Conservation (phyloP, 2,329 filamentous ascomycete genomes). For the Monosporascus cannonballus region DNA sequence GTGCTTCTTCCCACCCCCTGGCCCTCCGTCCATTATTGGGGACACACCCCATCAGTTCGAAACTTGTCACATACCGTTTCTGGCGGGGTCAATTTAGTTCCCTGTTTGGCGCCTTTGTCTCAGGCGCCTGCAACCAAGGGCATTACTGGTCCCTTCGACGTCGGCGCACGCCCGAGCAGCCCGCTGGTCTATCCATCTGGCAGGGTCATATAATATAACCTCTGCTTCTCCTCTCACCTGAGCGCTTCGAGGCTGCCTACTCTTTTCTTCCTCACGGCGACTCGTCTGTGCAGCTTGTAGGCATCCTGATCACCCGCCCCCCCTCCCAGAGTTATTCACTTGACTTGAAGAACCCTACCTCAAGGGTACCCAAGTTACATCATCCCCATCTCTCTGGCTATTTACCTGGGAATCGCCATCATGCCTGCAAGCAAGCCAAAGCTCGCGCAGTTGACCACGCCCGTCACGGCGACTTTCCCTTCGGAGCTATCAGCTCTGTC, state of each 20-base stretch:
- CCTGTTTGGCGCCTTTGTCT: slow-evolving; percentile 27
- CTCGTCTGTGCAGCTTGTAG: slow-evolving; percentile 32
- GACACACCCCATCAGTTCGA: slow-evolving; percentile 18
- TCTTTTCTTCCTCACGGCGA: slow-evolving; percentile 25
- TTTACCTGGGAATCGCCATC: slow-evolving; percentile 21
- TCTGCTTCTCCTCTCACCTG: slow-evolving; percentile 17
- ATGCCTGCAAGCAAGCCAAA: slow-evolving; percentile 52
- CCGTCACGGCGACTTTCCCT: slow-evolving; percentile 56
- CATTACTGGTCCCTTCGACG: slow-evolving; percentile 7
- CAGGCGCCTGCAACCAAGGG: slow-evolving; percentile 16
- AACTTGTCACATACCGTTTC: slow-evolving; percentile 23
- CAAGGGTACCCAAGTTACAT: slow-evolving; percentile 10
- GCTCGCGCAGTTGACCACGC: slow-evolving; percentile 57
- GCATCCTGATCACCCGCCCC: slow-evolving; percentile 18
- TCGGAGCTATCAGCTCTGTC: slow-evolving; percentile 56
- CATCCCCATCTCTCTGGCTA: slow-evolving; percentile 3
- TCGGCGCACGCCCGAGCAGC: background rate
- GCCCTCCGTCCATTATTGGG: slow-evolving; percentile 7
- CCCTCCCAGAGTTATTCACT: slow-evolving; percentile 35
- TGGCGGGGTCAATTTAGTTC: slow-evolving; percentile 19
- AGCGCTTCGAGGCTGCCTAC: slow-evolving; percentile 29
- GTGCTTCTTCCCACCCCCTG: background rate
- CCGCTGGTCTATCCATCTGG: slow-evolving; percentile 4
- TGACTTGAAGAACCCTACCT: slow-evolving; percentile 30
- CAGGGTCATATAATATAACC: slow-evolving; percentile 27